phyloP scores from a whole-genome alignment of 495 filamentous ascomycete species.

The Penicillium riverlandense region DNA sequence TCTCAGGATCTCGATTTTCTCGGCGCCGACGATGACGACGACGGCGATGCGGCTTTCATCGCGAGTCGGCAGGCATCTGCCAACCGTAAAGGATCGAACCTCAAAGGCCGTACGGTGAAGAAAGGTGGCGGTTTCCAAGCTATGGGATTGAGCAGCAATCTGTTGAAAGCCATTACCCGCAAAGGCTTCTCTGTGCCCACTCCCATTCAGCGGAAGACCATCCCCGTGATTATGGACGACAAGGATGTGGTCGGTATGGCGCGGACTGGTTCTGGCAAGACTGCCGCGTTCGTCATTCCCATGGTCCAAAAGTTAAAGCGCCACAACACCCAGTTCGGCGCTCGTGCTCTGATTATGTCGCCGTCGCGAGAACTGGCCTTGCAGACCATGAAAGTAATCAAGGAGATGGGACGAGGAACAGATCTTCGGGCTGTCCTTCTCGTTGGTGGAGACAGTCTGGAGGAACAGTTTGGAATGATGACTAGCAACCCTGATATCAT shows the following conservation, averaged over 20 bases:
- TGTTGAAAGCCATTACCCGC: slow-evolving; percentile 81
- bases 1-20: slow-evolving; percentile 39
- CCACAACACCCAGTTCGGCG: slow-evolving; percentile 80
- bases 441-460: slow-evolving; percentile 90
- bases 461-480: slow-evolving; percentile 94
- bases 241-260: slow-evolving; percentile 98
- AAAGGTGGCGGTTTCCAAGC: slow-evolving; percentile 94
- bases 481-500: slow-evolving; percentile 90
- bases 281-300: slow-evolving; percentile 93
- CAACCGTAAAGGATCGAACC: slow-evolving; percentile 72
- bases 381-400: slow-evolving; percentile 93
- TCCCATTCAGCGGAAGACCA: slow-evolving; percentile 93
- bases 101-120: slow-evolving; percentile 82
- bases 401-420: slow-evolving; percentile 84
- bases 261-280: slow-evolving; percentile 93
- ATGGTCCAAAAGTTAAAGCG: slow-evolving; percentile 91
- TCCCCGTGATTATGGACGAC: slow-evolving; percentile 80
- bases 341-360: slow-evolving; percentile 78
- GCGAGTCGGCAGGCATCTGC: slow-evolving; percentile 74
- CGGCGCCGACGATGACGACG: slow-evolving; percentile 48
- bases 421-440: slow-evolving; percentile 83
- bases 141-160: slow-evolving; percentile 80
- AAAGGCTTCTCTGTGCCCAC: slow-evolving; percentile 96
- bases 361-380: slow-evolving; percentile 89
- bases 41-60: slow-evolving; percentile 82